Conservation (phyloP, 768 basidiomycete genomes). For the Macrolepiota dolichaula region DNA sequence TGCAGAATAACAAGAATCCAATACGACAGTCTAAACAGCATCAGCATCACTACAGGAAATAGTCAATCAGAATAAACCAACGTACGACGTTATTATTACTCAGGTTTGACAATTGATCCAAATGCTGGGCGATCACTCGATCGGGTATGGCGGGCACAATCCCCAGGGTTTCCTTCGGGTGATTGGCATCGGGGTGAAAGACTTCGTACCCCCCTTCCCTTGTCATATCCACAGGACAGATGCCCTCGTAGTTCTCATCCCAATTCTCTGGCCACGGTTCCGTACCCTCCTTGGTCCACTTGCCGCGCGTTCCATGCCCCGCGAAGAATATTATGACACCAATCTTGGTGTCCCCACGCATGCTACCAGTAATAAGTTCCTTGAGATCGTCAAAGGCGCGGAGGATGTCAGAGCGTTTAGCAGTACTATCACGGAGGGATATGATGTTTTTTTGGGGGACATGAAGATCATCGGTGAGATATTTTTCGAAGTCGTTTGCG, state of each 20-base stretch:
- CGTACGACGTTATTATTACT: slow-evolving; percentile 45
- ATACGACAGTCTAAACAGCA: slow-evolving; percentile 34
- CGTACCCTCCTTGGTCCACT: slow-evolving; percentile 26
- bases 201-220: background rate
- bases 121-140: slow-evolving; percentile 32
- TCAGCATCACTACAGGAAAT: too few relatives aligned
- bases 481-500: slow-evolving; percentile 33
- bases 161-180: too few relatives aligned
- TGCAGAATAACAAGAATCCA: slow-evolving; percentile 44
- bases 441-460: slow-evolving; percentile 23
- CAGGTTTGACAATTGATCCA: slow-evolving; percentile 31
- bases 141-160: slow-evolving; percentile 36
- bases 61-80: background rate
- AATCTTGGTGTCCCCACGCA: slow-evolving; percentile 23
- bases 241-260: slow-evolving; percentile 27
- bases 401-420: slow-evolving; percentile 34
- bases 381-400: slow-evolving; percentile 23
- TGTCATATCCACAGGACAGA: slow-evolving; percentile 31
- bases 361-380: slow-evolving; percentile 14
- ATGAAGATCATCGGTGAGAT: slow-evolving; percentile 24
- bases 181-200: too few relatives aligned
- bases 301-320: slow-evolving; percentile 36
- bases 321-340: slow-evolving; percentile 41
- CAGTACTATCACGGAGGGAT: slow-evolving; percentile 32
- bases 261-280: slow-evolving; percentile 24